Conservation (phyloP, 2,329 filamentous ascomycete species). For the Nemania sp. region DNA sequence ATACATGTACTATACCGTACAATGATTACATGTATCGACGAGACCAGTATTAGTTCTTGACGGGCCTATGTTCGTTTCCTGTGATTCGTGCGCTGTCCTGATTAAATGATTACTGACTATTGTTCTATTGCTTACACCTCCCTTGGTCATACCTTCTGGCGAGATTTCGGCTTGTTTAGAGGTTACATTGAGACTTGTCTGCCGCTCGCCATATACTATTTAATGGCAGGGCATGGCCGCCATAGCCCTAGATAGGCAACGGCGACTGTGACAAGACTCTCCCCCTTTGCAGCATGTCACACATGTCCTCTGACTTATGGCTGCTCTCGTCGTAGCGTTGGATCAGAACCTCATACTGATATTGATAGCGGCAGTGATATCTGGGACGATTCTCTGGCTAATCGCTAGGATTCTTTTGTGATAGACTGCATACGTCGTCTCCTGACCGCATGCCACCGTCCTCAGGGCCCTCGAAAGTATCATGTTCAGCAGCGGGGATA, state of each 20-base stretch:
- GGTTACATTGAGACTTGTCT: slow-evolving; percentile 41
- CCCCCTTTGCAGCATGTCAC: slow-evolving; percentile 70
- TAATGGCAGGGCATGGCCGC: slow-evolving; percentile 59
- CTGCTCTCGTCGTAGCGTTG: no score
- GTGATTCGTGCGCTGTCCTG: slow-evolving; percentile 48
- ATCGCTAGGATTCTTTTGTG: no score
- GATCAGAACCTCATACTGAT: no score
- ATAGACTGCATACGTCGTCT: no score
- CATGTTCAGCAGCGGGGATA: no score
- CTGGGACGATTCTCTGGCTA: no score
- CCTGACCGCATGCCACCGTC: no score
- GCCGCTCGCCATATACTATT: slow-evolving; percentile 51
- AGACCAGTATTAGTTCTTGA: background rate
- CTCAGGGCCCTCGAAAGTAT: no score
- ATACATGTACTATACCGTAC: slow-evolving; percentile 3
- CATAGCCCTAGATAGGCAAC: slow-evolving; percentile 70
- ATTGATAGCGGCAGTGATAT: no score
- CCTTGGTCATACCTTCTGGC: slow-evolving; percentile 67
- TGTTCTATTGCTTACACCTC: slow-evolving; percentile 61
- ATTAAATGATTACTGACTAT: slow-evolving; percentile 68
- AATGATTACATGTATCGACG: background rate
- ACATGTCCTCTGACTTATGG: no score
- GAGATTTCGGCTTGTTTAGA: no score
- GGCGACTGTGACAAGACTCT: slow-evolving; percentile 69
- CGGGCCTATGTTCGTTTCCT: slow-evolving; percentile 26